Evolutionary conservation across 768 basidiomycete genomes (phyloP).

Genomic region (Butyriboletus loyo): DNA sequence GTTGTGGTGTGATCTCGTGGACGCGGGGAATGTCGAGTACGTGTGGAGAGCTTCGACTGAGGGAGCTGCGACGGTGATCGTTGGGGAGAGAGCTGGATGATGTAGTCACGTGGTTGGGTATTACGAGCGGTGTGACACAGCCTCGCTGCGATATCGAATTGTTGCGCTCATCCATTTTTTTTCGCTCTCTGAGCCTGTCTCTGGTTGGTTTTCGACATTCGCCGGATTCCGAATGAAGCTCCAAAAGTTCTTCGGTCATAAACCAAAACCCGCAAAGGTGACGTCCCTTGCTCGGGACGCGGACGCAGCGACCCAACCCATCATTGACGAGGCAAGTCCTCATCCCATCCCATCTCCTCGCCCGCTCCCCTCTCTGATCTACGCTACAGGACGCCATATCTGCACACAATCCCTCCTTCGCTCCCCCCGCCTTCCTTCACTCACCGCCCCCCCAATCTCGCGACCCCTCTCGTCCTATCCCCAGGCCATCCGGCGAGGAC

Average conservation of each 20-base stretch:
- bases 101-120: slow-evolving; percentile 17
- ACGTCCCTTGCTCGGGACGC: slow-evolving; percentile 24
- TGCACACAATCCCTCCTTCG: slow-evolving; percentile 21
- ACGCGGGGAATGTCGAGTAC: slow-evolving; percentile 22
- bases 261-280: slow-evolving; percentile 38
- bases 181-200: background rate
- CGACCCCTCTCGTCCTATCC: slow-evolving; percentile 25
- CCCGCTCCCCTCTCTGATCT: background rate
- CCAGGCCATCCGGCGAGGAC: slow-evolving; percentile 38
- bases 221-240: slow-evolving; percentile 50
- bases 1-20: slow-evolving; percentile 51
- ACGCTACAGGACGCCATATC: slow-evolving; percentile 21
- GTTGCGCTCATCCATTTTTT: background rate
- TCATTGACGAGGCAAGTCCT: slow-evolving; percentile 30
- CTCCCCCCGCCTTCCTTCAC: background rate
- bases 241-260: slow-evolving; percentile 53
- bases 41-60: slow-evolving; percentile 58
- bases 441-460: slow-evolving; percentile 3
- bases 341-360: background rate
- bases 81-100: slow-evolving; percentile 33
- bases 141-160: slow-evolving; percentile 18
- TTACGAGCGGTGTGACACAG: slow-evolving; percentile 18
- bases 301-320: slow-evolving; percentile 14
- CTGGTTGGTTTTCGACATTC: background rate
- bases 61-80: slow-evolving; percentile 41